Conservation (phyloP, 2,329 filamentous ascomycete genomes). For the Gnomoniopsis sp. region DNA sequence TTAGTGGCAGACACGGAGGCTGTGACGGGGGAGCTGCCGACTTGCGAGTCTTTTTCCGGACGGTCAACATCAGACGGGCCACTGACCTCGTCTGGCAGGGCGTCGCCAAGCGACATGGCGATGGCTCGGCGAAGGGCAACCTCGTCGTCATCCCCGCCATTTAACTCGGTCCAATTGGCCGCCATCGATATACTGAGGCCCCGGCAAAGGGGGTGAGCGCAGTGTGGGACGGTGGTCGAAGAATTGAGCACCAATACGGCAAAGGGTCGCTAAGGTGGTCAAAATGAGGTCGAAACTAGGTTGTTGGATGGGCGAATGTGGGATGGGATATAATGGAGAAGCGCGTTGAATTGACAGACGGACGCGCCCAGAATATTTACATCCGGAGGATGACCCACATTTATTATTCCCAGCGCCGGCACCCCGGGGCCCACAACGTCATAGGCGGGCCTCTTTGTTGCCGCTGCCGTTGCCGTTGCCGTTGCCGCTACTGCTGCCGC, state of each 20-base stretch:
- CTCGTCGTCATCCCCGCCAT: slow-evolving; percentile 46
- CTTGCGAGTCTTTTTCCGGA: not conserved
- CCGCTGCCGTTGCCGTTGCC: too few species aligned
- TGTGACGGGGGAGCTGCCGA: not conserved
- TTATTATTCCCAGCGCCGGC: not conserved
- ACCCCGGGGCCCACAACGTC: not conserved
- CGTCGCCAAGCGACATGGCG: slow-evolving; percentile 49
- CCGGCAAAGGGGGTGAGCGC: not conserved
- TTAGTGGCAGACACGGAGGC: not conserved
- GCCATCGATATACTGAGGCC: slow-evolving; percentile 19
- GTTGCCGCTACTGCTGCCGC: too few species aligned
- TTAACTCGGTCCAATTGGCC: slow-evolving; percentile 23
- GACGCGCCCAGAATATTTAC: not conserved
- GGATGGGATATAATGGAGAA: not conserved
- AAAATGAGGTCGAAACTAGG: slow-evolving; percentile 8
- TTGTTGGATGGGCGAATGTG: not conserved
- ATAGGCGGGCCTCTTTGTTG: not conserved
- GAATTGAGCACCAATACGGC: not conserved
- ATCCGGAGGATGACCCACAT: not conserved
- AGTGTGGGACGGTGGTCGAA: not conserved
- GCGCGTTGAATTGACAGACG: not conserved
- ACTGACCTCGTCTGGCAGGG: slow-evolving; percentile 10
- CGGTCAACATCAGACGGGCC: not conserved
- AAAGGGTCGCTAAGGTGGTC: not conserved
- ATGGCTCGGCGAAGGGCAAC: slow-evolving; percentile 60